Evolutionary conservation across 1,284 basidiomycete genomes (phyloP), one percentile per base, ranked within the genome.

Genomic region (Ceratobasidium theobromae): DNA sequence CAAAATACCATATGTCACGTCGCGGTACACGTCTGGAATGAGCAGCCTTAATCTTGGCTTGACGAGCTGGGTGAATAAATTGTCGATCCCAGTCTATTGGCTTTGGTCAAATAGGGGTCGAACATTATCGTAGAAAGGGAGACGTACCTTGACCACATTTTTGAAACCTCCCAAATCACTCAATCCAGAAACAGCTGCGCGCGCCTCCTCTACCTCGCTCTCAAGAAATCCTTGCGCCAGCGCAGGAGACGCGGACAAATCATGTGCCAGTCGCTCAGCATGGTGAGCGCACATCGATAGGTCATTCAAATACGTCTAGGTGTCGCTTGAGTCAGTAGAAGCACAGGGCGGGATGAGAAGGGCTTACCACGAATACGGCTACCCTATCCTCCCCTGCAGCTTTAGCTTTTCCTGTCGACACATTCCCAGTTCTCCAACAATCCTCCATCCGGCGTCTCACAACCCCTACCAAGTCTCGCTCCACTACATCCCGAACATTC

Each of bases 31-130:
- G 65, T 99, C 96, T 3, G 85, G 77, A 40, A 98, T 82, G 51
- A 99, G 79, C 11, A 85, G 88, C 18, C 95, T 85, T 33, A 99
- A 76, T 66, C 88, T 88, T 0, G 95, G 93, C 25, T 93, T 84
- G 66, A 95, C 83, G 8, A 98, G 81, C 73, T 97, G 93, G 70
- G 93, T 95, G 80, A 98, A 98, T 23, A 98, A 79, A 72, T 95
- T 93, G 71, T 98, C 96, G 43, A 98, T 81, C 35, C 95, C 93
- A 9, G 84, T 81, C 87, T 95, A 74, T 72, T 1, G 58, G 69
- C 2, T 71, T 68, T 0, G 48, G 49, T 68, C 62, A 41, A 41
- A 27, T 69, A 57, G 53, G 69, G 18, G 2, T 33, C 27, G 28
- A 33, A 4, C 9, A 5, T 23, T 12, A 27, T 78, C 82, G 3